These are phyloP conservation scores for Podosphaera xanthii DNA, from an alignment of 2,329 filamentous ascomycete genomes.

Conservation along the genomic window DNA sequence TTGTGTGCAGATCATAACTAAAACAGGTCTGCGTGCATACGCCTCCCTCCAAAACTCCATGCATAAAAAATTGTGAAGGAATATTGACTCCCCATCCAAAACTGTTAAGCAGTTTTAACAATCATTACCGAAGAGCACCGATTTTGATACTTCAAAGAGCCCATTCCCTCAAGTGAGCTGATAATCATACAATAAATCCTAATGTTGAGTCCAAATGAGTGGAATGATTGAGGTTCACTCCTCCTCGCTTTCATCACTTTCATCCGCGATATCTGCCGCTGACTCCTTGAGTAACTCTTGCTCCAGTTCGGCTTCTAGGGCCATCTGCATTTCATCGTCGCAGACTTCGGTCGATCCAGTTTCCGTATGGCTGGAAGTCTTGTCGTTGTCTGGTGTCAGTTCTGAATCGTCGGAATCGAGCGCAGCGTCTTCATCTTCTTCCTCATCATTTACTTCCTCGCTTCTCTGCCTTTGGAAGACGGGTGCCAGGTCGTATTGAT, in stretches of 20 bases:
- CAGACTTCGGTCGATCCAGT: slow-evolving; percentile 9
- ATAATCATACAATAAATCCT: too few species aligned
- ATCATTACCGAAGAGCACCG: too few species aligned
- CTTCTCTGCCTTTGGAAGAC: slow-evolving; percentile 10
- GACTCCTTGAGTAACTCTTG: slow-evolving; percentile 11
- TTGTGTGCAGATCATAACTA: too few species aligned
- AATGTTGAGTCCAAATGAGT: too few species aligned
- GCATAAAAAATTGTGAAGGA: too few species aligned
- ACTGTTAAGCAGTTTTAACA: too few species aligned
- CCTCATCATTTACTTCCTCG: slow-evolving; percentile 17
- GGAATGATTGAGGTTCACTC: slow-evolving; percentile 8
- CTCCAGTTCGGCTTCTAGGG: slow-evolving; percentile 16
- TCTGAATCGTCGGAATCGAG: slow-evolving; percentile 22
- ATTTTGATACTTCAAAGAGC: too few species aligned
- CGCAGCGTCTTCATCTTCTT: slow-evolving; percentile 22
- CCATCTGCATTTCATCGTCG: slow-evolving; percentile 15
- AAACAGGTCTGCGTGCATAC: too few species aligned
- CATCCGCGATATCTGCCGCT: slow-evolving; percentile 3
- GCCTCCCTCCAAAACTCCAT: too few species aligned
- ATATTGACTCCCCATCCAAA: too few species aligned
- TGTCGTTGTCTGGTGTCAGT: slow-evolving; percentile 18
- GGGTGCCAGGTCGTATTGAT: slow-evolving; percentile 10
- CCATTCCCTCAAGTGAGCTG: too few species aligned
- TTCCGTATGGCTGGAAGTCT: slow-evolving; percentile 30
- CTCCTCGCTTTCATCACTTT: slow-evolving; percentile 17